Conservation (phyloP, 306 rosid genomes). For the Neltuma alba region DNA sequence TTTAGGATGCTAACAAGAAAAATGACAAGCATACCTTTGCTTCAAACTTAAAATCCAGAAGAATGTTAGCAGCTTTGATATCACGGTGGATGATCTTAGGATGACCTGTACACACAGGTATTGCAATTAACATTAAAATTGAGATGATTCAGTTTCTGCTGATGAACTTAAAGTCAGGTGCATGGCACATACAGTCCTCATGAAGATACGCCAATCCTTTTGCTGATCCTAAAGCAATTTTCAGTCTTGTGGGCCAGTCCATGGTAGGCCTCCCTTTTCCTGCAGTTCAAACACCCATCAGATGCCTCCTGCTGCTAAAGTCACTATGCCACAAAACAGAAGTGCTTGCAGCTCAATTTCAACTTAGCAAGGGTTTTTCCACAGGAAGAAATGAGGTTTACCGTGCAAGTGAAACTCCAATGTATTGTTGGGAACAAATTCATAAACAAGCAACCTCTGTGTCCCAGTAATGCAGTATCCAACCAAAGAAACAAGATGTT, state of each 20-base stretch:
- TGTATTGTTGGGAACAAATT: slow-evolving; percentile 34
- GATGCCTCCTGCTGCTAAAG: not conserved
- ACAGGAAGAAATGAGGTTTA: slow-evolving; percentile 26
- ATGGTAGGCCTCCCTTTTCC: slow-evolving; percentile 25
- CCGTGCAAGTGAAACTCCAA: slow-evolving; percentile 80
- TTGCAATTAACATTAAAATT: not conserved
- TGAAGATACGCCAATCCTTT: slow-evolving; percentile 23
- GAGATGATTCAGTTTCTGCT: not conserved
- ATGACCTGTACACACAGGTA: slow-evolving; percentile 19
- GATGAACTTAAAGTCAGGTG: not conserved
- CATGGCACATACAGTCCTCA: slow-evolving; percentile 5
- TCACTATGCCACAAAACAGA: not conserved
- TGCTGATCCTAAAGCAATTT: slow-evolving; percentile 19
- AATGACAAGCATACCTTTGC: slow-evolving; percentile 12
- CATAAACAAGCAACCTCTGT: slow-evolving; percentile 32
- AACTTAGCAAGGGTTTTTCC: not conserved
- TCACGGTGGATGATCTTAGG: slow-evolving; percentile 24
- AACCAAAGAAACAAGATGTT: slow-evolving; percentile 75
- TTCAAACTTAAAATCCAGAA: slow-evolving; percentile 21
- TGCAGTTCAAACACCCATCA: slow-evolving; percentile 22
- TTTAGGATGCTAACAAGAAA: not conserved
- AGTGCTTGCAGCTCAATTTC: not conserved
- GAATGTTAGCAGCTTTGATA: slow-evolving; percentile 25
- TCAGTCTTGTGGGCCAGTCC: slow-evolving; percentile 24
- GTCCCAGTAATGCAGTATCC: slow-evolving; percentile 67